Evolutionary conservation across 148 eudicot species (phyloP).

Genomic region (Heliamphora exappendiculata): DNA sequence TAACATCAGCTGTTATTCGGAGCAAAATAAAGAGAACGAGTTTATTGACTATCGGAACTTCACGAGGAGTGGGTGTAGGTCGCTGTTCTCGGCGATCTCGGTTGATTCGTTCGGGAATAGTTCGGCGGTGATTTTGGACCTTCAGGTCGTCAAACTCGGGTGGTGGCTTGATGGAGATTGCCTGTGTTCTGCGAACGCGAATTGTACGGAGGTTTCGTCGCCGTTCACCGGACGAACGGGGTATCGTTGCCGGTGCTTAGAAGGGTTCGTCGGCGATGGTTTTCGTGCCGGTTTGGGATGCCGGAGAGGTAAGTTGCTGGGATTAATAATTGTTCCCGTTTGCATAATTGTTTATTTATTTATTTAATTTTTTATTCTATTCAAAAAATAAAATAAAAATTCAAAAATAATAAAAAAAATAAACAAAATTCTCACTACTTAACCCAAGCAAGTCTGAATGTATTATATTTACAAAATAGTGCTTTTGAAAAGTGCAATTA

Average conservation of each 20-base stretch:
- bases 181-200: slow-evolving; percentile 26
- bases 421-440: too few species aligned
- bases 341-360: background rate
- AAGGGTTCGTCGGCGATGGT: slow-evolving; percentile 46
- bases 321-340: too few species aligned
- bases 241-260: slow-evolving; percentile 32
- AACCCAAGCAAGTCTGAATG: too few species aligned
- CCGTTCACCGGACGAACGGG: slow-evolving; percentile 16
- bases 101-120: slow-evolving; percentile 15
- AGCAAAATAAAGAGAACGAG: slow-evolving; percentile 2
- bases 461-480: too few species aligned
- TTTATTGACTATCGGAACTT: slow-evolving; percentile 25
- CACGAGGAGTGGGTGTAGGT: slow-evolving; percentile 21
- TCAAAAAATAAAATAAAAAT: too few species aligned
- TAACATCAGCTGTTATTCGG: slow-evolving; percentile 17
- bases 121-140: slow-evolving; percentile 31
- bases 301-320: slow-evolving; percentile 34
- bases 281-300: slow-evolving; percentile 32
- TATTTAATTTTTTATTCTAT: too few species aligned
- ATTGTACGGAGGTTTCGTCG: slow-evolving; percentile 22
- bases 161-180: slow-evolving; percentile 50
- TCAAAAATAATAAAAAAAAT: too few species aligned
- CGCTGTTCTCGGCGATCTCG: slow-evolving; percentile 31
- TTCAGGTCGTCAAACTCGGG: slow-evolving; percentile 36
- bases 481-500: too few species aligned